Evolutionary conservation across 2,329 filamentous ascomycete genomes (phyloP).

Genomic region (Colletotrichum sp.): DNA sequence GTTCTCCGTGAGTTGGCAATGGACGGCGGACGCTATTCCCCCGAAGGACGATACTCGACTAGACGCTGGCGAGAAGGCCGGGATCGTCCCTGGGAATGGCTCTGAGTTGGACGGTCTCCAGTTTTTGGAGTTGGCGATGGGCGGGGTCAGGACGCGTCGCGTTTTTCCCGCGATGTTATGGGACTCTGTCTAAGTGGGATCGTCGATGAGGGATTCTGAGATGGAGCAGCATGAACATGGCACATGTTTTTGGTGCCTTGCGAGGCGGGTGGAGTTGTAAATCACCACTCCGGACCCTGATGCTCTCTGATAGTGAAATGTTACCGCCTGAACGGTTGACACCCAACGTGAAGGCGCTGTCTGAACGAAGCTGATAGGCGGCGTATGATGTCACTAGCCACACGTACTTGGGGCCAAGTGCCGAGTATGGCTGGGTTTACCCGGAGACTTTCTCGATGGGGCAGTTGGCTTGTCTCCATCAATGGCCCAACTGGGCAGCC

Average conservation of each 20-base stretch:
- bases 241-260: neutral
- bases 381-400: conserved; percentile 13
- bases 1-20: neutral
- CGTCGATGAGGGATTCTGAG: neutral
- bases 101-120: neutral
- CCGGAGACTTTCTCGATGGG: conserved; percentile 7
- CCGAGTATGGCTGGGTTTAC: conserved; percentile 10
- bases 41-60: neutral
- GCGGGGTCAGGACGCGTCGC: conserved; percentile 6
- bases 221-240: neutral
- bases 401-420: neutral
- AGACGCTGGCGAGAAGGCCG: neutral
- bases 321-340: neutral
- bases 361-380: neutral
- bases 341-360: neutral
- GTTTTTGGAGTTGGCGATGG: neutral
- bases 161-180: conserved; percentile 2
- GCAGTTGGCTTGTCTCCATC: conserved; percentile 10
- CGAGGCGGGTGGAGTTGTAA: neutral
- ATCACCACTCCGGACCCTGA: neutral
- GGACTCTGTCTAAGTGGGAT: neutral
- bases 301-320: neutral
- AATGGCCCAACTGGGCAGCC: neutral
- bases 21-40: neutral
- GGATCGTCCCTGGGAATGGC: conserved; percentile 6